A percentile compares a stretch with the other conserved stretches of the same genome.
These are phyloP conservation scores for Russula sp. DNA, from an alignment of 768 basidiomycete species.

Conservation along the genomic window DNA sequence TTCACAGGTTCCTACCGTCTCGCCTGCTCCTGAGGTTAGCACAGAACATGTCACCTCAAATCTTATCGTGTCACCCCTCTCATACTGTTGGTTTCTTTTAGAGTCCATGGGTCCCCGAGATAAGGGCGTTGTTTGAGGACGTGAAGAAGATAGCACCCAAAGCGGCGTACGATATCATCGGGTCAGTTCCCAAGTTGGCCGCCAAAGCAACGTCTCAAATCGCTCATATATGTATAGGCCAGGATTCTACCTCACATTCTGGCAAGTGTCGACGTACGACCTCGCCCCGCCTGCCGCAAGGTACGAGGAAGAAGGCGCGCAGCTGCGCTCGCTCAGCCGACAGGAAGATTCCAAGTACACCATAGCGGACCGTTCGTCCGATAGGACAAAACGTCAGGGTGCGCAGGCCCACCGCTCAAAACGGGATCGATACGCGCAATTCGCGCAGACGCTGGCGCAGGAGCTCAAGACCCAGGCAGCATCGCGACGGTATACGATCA, in stretches of 20 bases:
- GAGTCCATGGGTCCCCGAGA: constrained; percentile 79
- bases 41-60: not conserved
- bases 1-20: constrained; percentile 21
- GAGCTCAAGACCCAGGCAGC: constrained; percentile 77
- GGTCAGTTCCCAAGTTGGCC: constrained; percentile 47
- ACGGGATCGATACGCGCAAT: constrained; percentile 65
- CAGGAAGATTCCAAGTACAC: constrained; percentile 64
- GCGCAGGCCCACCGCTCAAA: constrained; percentile 57
- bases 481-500: constrained; percentile 69
- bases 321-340: constrained; percentile 57
- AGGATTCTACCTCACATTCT: constrained; percentile 93
- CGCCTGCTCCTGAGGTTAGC: constrained; percentile 22
- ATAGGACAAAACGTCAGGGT: constrained; percentile 55
- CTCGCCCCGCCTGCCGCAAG: constrained; percentile 69
- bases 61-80: not conserved
- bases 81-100: constrained; percentile 33
- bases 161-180: constrained; percentile 61
- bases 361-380: constrained; percentile 68
- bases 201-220: constrained; percentile 18
- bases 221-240: constrained; percentile 49
- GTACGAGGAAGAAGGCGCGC: constrained; percentile 76
- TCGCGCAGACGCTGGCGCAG: constrained; percentile 54
- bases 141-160: constrained; percentile 68
- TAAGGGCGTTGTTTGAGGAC: constrained; percentile 71
- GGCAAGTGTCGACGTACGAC: constrained; percentile 94